These are phyloP conservation scores for Plasmodium gaboni DNA, from an alignment of 169 alveolate genomes.

Conservation along the genomic window DNA sequence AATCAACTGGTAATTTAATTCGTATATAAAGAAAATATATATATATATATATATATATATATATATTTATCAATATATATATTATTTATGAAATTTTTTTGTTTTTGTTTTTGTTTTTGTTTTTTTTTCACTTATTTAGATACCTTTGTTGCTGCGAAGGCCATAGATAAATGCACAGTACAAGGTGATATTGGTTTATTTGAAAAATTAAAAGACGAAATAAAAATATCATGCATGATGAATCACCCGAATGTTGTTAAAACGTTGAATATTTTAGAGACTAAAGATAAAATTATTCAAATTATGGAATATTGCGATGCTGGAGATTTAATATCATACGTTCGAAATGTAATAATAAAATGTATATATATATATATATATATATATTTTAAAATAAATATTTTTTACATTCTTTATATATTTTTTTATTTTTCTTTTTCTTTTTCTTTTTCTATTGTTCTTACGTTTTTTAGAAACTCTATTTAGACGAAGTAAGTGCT, in stretches of 20 bases:
- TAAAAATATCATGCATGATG: constrained; percentile 81
- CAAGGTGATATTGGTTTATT: constrained; percentile 79
- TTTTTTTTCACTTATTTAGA: constrained; percentile 12
- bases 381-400: background rate
- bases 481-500: constrained; percentile 83
- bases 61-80: constrained; percentile 5
- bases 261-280: constrained; percentile 83
- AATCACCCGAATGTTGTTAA: constrained; percentile 87
- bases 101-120: too few relatives aligned
- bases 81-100: background rate
- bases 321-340: constrained; percentile 92
- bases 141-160: constrained; percentile 79
- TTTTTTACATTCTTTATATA: background rate
- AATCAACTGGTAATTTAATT: constrained; percentile 49
- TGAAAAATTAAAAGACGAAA: constrained; percentile 83
- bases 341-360: constrained; percentile 84
- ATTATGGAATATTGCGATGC: constrained; percentile 93
- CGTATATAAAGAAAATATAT: background rate
- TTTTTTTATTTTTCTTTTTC: constrained; percentile 1
- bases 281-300: constrained; percentile 85
- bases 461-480: constrained; percentile 24
- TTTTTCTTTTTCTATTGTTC: background rate
- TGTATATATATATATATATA: constrained; percentile 4
- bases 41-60: background rate
- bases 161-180: constrained; percentile 80